Evolutionary conservation across 805 yeast species (phyloP), one percentile per base, ranked within the genome.

Genomic region (Ogataea paradorogensis): DNA sequence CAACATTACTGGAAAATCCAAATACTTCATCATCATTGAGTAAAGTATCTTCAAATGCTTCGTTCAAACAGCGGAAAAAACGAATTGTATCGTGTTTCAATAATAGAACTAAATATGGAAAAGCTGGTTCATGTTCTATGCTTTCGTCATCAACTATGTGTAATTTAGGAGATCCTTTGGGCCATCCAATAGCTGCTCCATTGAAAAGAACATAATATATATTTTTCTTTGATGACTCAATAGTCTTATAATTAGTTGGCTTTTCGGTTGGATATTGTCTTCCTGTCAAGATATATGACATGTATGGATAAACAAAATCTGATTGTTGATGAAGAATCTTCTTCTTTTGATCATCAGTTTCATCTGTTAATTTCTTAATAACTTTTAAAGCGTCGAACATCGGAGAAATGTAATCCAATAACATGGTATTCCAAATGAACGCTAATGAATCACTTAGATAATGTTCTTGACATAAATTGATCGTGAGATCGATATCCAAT

Each of bases 21-120:
- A 55, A 53, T 3, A 62, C 56, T 21, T 66, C 73, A 31, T 77
- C 80, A 15, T 80, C 88, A 58, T 89, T 87, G 40, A 91, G 59
- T 29, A 76, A 67, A 0, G 84, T 64, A 56, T 88, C 95, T 56
- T 91, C 97, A 55, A 91, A 81, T 7, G 84, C 83, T 57, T 85
- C 95, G 58, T 88, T 83, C 42, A 93, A 59, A 13, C 85, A 74
- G 0, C 82, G 67, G 25, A 90, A 70, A 62, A 82, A 74, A 27
- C 73, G 74, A n/a, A 73, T 66, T 4, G 84, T 69, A 47, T 83
- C 74, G 48, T 61, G 71, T 27, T 66, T 64, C n/a, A 88, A 57
- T 11, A 89, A 63, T 9, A 70, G 48, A 29, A 65, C 68, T n/a
- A 89, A 61, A 52, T 85, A 82, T 0, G 96, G 95, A 47, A 82